Percentiles rank a stretch among this genome's conserved stretches.
Conservation (phyloP, 1,284 basidiomycete genomes). For the Moesziomyces sp. region DNA sequence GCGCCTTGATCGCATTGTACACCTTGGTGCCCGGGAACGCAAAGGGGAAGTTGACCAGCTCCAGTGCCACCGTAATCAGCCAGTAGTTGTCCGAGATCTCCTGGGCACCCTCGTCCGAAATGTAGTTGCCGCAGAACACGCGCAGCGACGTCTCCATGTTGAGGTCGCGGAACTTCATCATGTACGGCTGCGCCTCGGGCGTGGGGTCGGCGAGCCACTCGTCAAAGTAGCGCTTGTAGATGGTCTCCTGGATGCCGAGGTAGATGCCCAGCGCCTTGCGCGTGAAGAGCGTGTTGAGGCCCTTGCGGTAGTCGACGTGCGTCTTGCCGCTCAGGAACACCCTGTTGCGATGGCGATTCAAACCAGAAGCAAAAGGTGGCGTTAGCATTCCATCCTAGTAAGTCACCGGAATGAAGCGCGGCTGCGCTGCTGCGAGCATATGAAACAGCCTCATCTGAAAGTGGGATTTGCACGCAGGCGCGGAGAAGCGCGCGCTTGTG, state of each 20-base stretch:
- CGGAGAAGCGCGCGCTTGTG: too few species aligned
- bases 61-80: slow-evolving; percentile 91
- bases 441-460: too few species aligned
- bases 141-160: slow-evolving; percentile 98
- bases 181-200: slow-evolving; percentile 71
- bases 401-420: neutral
- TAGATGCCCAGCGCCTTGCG: slow-evolving; percentile 79
- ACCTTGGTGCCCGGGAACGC: slow-evolving; percentile 85
- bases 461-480: too few species aligned
- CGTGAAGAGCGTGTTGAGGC: slow-evolving; percentile 91
- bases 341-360: slow-evolving; percentile 71
- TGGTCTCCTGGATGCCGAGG: slow-evolving; percentile 83
- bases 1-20: slow-evolving; percentile 91
- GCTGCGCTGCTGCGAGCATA: too few species aligned
- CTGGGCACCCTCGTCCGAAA: slow-evolving; percentile 79
- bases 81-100: slow-evolving; percentile 95
- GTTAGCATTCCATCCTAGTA: neutral
- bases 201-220: slow-evolving; percentile 66
- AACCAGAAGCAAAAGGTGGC: slow-evolving; percentile 1
- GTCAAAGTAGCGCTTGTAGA: slow-evolving; percentile 81
- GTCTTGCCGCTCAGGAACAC: slow-evolving; percentile 94
- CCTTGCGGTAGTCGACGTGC: slow-evolving; percentile 93
- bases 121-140: slow-evolving; percentile 92
- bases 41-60: slow-evolving; percentile 98
- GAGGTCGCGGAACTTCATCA: slow-evolving; percentile 88